Conservation (phyloP, 31 red algal genomes). For the Endocladia muricata region DNA sequence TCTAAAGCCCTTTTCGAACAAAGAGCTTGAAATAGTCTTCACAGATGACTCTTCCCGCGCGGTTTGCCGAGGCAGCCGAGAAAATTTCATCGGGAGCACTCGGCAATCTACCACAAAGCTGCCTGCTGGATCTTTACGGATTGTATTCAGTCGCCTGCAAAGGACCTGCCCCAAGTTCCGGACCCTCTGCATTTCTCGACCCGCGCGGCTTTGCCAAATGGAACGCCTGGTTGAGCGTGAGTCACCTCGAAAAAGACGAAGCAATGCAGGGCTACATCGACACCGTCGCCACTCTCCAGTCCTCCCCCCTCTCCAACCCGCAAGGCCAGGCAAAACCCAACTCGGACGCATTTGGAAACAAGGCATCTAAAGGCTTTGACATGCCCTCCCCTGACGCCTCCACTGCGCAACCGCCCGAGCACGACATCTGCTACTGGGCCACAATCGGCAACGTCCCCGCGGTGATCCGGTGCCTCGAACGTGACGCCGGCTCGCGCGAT, state of each 20-base stretch:
- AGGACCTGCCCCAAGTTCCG: constrained; percentile 33
- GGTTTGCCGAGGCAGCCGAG: constrained; percentile 19
- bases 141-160: constrained; percentile 54
- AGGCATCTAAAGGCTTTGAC: constrained; percentile 39
- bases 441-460: constrained; percentile 35
- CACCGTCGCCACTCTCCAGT: constrained; percentile 6
- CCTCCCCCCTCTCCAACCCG: neutral
- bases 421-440: constrained; percentile 66
- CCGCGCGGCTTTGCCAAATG: constrained; percentile 60
- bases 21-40: too few species aligned
- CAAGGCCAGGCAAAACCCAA: neutral
- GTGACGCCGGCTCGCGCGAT: constrained; percentile 13
- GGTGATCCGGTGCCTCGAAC: constrained; percentile 31
- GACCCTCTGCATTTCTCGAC: constrained; percentile 46
- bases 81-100: constrained; percentile 20
- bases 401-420: neutral
- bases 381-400: too few species aligned
- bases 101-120: constrained; percentile 15
- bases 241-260: constrained; percentile 35
- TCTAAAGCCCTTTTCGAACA: too few species aligned
- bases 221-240: constrained; percentile 49
- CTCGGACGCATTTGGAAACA: constrained; percentile 29
- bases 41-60: neutral
- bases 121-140: constrained; percentile 64
- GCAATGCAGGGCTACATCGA: constrained; percentile 54